Percentiles rank a stretch among this genome's conserved stretches.
Evolutionary conservation across 2,329 filamentous ascomycete species (phyloP).

Genomic region (Xylariaceae sp.): DNA sequence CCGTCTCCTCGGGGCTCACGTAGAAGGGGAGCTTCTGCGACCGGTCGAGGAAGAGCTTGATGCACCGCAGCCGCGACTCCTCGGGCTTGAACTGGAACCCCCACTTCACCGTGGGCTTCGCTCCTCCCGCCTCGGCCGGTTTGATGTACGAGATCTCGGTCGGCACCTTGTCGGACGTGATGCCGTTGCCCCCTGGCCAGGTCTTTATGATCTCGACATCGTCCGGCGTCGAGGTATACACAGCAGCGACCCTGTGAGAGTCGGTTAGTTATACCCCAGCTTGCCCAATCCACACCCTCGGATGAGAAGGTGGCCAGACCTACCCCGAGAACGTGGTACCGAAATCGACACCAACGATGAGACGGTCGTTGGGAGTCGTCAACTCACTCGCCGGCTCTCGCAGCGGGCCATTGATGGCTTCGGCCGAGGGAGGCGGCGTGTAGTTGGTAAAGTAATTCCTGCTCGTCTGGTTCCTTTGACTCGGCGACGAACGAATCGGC

Average conservation of each 20-base stretch:
- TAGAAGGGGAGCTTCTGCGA: constrained; percentile 78
- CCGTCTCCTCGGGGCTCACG: constrained; percentile 71
- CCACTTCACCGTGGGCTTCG: constrained; percentile 59
- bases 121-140: constrained; percentile 36
- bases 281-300: neutral
- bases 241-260: constrained; percentile 55
- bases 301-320: constrained; percentile 29
- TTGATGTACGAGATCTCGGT: constrained; percentile 66
- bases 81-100: constrained; percentile 78
- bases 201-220: constrained; percentile 80
- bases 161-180: constrained; percentile 83
- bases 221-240: constrained; percentile 70
- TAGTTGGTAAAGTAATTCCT: constrained; percentile 52
- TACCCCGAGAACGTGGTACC: constrained; percentile 79
- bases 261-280: constrained; percentile 11
- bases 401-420: constrained; percentile 58
- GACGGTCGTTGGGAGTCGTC: constrained; percentile 50
- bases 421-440: constrained; percentile 51
- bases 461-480: constrained; percentile 49
- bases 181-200: constrained; percentile 78
- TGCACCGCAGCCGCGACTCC: constrained; percentile 69
- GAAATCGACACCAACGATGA: constrained; percentile 77
- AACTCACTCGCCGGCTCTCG: constrained; percentile 51
- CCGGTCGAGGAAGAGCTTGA: constrained; percentile 78
- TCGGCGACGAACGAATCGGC: constrained; percentile 43